phyloP scores from a whole-genome alignment of 345 rosid genomes.

The Adansonia digitata region DNA sequence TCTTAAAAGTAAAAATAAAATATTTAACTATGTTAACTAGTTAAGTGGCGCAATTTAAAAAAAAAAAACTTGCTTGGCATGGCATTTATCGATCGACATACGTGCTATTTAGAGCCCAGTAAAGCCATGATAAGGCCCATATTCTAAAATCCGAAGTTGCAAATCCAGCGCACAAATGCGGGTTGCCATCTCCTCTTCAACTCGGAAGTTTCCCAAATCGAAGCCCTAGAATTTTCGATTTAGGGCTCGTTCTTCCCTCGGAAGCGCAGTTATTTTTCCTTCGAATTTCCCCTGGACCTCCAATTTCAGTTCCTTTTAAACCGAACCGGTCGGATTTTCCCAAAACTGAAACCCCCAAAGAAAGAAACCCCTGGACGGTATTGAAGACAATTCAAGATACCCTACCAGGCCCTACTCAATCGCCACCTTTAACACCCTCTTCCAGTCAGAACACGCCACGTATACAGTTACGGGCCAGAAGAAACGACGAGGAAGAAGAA shows the following conservation, averaged over 20 bases:
- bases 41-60: no score
- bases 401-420: slow-evolving; percentile 45
- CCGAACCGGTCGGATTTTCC: not conserved
- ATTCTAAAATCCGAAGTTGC: no score
- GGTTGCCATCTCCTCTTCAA: no score
- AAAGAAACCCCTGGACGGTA: not conserved
- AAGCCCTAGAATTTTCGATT: slow-evolving; percentile 1
- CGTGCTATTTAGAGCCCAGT: no score
- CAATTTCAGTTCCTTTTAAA: not conserved
- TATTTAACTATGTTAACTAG: no score
- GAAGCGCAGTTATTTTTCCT: not conserved
- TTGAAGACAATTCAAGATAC: slow-evolving; percentile 53
- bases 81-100: no score
- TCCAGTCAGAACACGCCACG: not conserved
- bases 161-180: no score
- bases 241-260: not conserved
- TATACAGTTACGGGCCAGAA: not conserved
- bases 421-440: slow-evolving; percentile 35
- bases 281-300: not conserved
- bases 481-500: not conserved
- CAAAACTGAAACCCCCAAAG: not conserved
- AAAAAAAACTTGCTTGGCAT: no score
- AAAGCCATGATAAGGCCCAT: no score
- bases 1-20: no score
- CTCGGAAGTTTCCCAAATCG: not conserved